Evolutionary conservation across 139 green algal genomes (phyloP).

Genomic region (Volvox reticuliferus): DNA sequence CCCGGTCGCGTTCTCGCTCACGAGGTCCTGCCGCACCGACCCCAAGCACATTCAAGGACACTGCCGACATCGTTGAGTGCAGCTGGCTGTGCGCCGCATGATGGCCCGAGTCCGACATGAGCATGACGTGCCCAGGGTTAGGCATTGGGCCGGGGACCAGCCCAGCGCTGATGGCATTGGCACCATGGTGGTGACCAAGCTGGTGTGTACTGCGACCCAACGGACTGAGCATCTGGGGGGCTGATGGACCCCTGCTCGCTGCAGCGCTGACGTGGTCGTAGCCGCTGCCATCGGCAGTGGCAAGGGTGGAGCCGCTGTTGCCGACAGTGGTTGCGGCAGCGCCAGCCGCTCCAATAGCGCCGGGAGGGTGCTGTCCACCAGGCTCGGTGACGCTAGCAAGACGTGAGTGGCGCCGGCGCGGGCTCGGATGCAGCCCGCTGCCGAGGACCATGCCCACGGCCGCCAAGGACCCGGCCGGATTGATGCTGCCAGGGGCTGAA

Average conservation of each 20-base stretch:
- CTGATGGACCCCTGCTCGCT: background rate
- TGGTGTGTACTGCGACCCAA: slow-evolving; percentile 10
- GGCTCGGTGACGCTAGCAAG: slow-evolving; percentile 30
- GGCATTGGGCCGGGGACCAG: background rate
- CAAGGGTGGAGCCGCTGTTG: background rate
- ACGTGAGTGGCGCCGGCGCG: slow-evolving; percentile 12
- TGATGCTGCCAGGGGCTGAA: background rate
- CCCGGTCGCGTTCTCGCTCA: background rate
- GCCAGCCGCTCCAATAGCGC: background rate
- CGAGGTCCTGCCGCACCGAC: background rate
- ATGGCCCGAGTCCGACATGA: background rate
- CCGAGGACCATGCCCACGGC: background rate
- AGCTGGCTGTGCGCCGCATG: background rate
- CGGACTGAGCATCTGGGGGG: slow-evolving; percentile 24
- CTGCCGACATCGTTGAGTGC: background rate
- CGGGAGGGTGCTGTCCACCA: background rate
- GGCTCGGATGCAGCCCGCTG: slow-evolving; percentile 5
- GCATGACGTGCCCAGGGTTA: too few relatives aligned
- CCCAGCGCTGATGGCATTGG: background rate
- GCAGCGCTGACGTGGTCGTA: background rate
- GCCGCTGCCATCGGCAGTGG: background rate
- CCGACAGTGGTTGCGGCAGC: background rate
- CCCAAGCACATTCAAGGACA: background rate
- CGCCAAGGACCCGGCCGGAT: background rate
- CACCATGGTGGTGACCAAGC: background rate